Evolutionary conservation across 2,329 filamentous ascomycete genomes (phyloP), one percentile per base, ranked within the genome.

Genomic region (Cladosporium sp.): DNA sequence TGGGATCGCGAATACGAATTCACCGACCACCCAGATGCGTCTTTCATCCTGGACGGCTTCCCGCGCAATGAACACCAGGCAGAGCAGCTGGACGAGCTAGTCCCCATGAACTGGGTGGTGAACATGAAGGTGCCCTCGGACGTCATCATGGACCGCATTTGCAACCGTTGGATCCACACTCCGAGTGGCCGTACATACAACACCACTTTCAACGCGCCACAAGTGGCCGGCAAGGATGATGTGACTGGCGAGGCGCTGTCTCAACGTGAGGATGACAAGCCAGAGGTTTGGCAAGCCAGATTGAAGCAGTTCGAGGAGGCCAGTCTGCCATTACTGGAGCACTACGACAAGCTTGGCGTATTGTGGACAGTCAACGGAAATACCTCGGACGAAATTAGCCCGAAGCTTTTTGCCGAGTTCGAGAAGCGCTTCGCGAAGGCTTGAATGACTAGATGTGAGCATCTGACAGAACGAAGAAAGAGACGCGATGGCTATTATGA

Each of bases 1-100:
- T 51, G 28, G 30, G 71, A 76, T 7, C 66, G 69, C 36, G 72
- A 81, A 34, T 84, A 81, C 74, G 77, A 76, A 32, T 83, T 81
- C 73, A 81, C 89, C 58, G 85, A 95, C 49, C 85, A 90, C 68
- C 91, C 93, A 0, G 82, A 87, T 0, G 92, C 93, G 10, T 97
- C 93, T 0, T 98, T 97, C 78, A 91, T 99, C 69, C 89, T 99
- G 62, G 95, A 99, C 76, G 95, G 95, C 18, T 99, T 98, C 79
- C 95, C 95, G 2, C 90, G 95, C 70, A 99, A 92, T 7, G 90
- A 91, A 0, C 76, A 82, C 3, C 95, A 99, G 79, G 95, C 93
- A 30, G 78, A 81, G 49, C 89, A 89, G 65, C 85, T 98, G 57
- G 93, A 96, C 76, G 81, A 82, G 54, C 84, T 97, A 36, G 86